phyloP scores from a whole-genome alignment of 768 basidiomycete species.

The Lentinula guzmanii region DNA sequence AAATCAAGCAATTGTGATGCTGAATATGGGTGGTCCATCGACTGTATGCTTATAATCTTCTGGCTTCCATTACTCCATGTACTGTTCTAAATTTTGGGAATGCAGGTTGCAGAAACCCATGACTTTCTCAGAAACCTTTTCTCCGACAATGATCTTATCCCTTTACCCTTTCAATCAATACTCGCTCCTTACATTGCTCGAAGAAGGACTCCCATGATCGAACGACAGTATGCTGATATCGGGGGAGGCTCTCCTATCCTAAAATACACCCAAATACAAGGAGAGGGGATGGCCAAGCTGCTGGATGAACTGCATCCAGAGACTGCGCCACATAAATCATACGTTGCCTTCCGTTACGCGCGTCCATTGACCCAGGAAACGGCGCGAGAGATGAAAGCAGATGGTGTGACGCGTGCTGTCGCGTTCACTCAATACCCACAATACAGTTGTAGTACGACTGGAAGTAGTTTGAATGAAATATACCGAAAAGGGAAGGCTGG shows the following conservation, averaged over 20 bases:
- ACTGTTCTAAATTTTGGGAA: conserved; percentile 7
- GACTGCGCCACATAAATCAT: conserved; percentile 93
- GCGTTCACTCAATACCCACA: conserved; percentile 99
- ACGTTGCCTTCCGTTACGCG: conserved; percentile 94
- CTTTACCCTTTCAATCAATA: conserved; percentile 84
- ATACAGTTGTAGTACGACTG: conserved; percentile 97
- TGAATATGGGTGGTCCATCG: conserved; percentile 98
- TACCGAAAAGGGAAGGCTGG: conserved; percentile 60
- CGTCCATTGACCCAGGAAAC: conserved; percentile 82
- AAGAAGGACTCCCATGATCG: conserved; percentile 87
- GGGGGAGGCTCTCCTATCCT: conserved; percentile 97
- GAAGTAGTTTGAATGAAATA: conserved; percentile 93
- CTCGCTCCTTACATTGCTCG: conserved; percentile 87
- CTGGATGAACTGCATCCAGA: conserved; percentile 92
- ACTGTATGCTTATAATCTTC: conserved; percentile 48
- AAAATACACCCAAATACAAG: conserved; percentile 83
- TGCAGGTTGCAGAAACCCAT: conserved; percentile 84
- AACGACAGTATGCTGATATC: conserved; percentile 90
- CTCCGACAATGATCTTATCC: conserved; percentile 89
- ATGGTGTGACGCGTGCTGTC: conserved; percentile 87
- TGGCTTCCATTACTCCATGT: not conserved
- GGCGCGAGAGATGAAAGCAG: conserved; percentile 75
- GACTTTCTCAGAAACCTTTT: conserved; percentile 92
- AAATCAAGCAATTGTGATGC: conserved; percentile 75
- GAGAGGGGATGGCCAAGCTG: conserved; percentile 81